Base-by-base conservation (phyloP, 192 early-diverging fungal genomes). In the Podila epigama region DNA sequence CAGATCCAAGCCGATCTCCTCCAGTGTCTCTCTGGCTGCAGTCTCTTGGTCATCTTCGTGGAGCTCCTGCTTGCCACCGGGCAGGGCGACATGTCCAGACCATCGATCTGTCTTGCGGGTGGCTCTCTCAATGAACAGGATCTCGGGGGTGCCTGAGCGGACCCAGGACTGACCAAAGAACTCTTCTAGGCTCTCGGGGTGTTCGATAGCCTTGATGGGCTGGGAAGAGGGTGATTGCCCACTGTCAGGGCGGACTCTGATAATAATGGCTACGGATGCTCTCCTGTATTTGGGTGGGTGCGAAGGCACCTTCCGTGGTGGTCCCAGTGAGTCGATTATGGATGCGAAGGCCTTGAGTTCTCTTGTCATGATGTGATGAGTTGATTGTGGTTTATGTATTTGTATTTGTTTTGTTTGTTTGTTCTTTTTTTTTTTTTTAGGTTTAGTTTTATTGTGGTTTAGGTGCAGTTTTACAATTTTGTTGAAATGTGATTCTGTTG, bases 81-180 rank as follows among this genome's bases (percentile, higher is more conserved):
- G 81, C 20, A 83, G 62, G 4, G 81, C 81, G 13, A 83, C 73
- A 75, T 83, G 81, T 8, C 81, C 81, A n/a, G 66, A 70, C 81
- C 81, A 83, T 34, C 81, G 75, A 75, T 83, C 81, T 59, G 75
- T 79, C 64, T 83, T 75, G 41, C 81, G 67, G 61, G 78, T 79
- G 3, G 77, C 77, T 25, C 81, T 40, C 44, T 79, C 71, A 34
- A 83, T 79, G 52, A 79, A 83, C 6, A 83, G 67, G 44, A 83
- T 72, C 64, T 83, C 81, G 22, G 81, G 81, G 4, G 59, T 52
- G 16, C 81, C 81, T 53, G 64, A 54, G 6, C 37, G 48, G 48
- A 83, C 77, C 81, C 81, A 83, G 7, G 67, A 54, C 62, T 77
- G 66, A 7, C 58, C 48, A 61, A 69, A 83, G 72, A 83, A 83